These are phyloP conservation scores for Hericium erinaceus DNA, from an alignment of 768 basidiomycete species.

Conservation along the genomic window DNA sequence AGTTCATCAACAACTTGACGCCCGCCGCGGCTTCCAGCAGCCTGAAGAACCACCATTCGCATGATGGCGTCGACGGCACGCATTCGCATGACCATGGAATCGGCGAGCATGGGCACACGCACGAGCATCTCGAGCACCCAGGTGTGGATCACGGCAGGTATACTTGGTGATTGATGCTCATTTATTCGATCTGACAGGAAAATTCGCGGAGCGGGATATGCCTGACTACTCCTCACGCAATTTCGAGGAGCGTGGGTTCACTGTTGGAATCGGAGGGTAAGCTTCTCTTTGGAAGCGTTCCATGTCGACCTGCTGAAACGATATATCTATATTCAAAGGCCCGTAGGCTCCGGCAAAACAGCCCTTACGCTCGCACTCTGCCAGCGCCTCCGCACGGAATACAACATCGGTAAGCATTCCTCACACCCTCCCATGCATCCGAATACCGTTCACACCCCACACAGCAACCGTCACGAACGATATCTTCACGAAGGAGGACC, in stretches of 20 bases:
- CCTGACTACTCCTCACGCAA: constrained; percentile 80
- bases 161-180: neutral
- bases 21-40: constrained; percentile 21
- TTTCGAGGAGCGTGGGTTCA: constrained; percentile 91
- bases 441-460: constrained; percentile 2
- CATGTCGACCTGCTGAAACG: neutral
- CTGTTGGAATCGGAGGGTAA: constrained; percentile 95
- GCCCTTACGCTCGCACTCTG: constrained; percentile 89
- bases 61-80: constrained; percentile 31
- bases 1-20: constrained; percentile 65
- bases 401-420: constrained; percentile 73
- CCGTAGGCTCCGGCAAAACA: constrained; percentile 98
- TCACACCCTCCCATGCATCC: constrained; percentile 1
- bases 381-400: constrained; percentile 64
- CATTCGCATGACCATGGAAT: constrained; percentile 45
- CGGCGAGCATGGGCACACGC: constrained; percentile 88
- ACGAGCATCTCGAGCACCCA: constrained; percentile 85
- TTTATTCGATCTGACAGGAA: constrained; percentile 41
- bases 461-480: constrained; percentile 97
- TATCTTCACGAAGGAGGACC: constrained; percentile 97
- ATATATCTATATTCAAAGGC: constrained; percentile 36
- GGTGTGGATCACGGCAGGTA: constrained; percentile 34
- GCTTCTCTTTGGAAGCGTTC: constrained; percentile 17
- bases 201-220: constrained; percentile 84
- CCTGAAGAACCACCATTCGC: constrained; percentile 33